Evolutionary conservation across 1,284 basidiomycete species (phyloP).

Genomic region (Albatrellus sp.): DNA sequence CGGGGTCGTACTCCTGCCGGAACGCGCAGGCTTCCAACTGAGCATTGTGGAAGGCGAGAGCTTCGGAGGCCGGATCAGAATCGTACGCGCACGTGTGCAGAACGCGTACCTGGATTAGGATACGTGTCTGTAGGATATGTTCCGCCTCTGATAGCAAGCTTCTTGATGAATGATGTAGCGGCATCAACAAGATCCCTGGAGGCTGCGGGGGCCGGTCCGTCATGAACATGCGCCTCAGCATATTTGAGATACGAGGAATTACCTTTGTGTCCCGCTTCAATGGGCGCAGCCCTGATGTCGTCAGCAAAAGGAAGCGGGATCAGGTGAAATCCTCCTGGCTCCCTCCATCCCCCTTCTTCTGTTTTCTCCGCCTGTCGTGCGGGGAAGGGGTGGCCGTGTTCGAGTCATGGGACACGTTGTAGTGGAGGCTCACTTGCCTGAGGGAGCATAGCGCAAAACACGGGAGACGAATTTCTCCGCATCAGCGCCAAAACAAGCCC

Average conservation of each 20-base stretch:
- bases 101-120: slow-evolving; percentile 75
- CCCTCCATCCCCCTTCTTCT: slow-evolving; percentile 64
- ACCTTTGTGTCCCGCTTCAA: slow-evolving; percentile 47
- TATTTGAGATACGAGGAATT: slow-evolving; percentile 9
- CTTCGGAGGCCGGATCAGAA: slow-evolving; percentile 19
- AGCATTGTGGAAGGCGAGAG: slow-evolving; percentile 77
- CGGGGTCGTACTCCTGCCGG: slow-evolving; percentile 72
- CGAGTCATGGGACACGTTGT: background rate
- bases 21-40: slow-evolving; percentile 89
- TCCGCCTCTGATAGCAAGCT: slow-evolving; percentile 67
- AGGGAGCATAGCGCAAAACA: slow-evolving; percentile 80
- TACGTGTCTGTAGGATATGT: slow-evolving; percentile 81
- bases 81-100: background rate
- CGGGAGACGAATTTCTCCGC: slow-evolving; percentile 63
- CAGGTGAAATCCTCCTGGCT: slow-evolving; percentile 87
- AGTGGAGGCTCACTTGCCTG: slow-evolving; percentile 39
- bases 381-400: too few relatives aligned
- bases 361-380: slow-evolving; percentile 50
- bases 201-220: slow-evolving; percentile 28
- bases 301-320: slow-evolving; percentile 89
- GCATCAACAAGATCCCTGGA: slow-evolving; percentile 54
- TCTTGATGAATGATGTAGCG: slow-evolving; percentile 69
- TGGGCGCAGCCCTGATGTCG: slow-evolving; percentile 75
- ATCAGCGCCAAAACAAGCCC: slow-evolving; percentile 68
- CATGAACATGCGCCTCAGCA: background rate